Base-by-base conservation (phyloP, 306 rosid species). In the Pterocarpus santalinus region DNA sequence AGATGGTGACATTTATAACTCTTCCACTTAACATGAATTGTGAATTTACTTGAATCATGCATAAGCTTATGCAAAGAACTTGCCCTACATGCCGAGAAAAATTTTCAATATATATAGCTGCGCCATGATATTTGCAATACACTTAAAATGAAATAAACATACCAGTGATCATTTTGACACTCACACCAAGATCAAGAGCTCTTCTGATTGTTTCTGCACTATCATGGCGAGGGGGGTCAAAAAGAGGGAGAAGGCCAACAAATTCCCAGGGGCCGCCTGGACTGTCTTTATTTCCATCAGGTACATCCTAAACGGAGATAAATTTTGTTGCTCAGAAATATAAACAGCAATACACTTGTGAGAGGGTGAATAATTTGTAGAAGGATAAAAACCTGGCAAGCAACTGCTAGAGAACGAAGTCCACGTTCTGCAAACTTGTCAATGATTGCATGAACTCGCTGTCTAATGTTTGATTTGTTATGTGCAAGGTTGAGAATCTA, bases 151-250 rank as follows among this genome's bases (percentile, higher is more conserved):
- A 43, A 43, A 43, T 43, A 53, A 60, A 75, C 76, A n/a, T 73
- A 89, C 96, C 93, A 12, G 93, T 89, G 72, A 91, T 89, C 97
- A 90, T 92, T 86, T 92, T 90, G 39, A 90, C 97, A 82, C 91
- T 86, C 10, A 92, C 94, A 33, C 91, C 94, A 71, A 92, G 88
- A 81, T 92, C 89, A 66, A 92, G 85, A 87, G 92, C 97, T 85
- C 92, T 87, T 90, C 91, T 75, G 56, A 91, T 91, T 82, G 97
- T 91, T 88, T 91, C 94, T 10, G 87, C 94, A 38, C 94, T 91
- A 75, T 90, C 97, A 82, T 91, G 97, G 73, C 92, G 91, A 39
- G 97, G 94, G 83, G 94, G 97, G 51, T 91, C 97, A 5, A 90
- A 91, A 61, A 90, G 85, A 30, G 94, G 97, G 39, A 91, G 94